Evolutionary conservation across 345 rosid species (phyloP).

Genomic region (Hirschfeldia incana): DNA sequence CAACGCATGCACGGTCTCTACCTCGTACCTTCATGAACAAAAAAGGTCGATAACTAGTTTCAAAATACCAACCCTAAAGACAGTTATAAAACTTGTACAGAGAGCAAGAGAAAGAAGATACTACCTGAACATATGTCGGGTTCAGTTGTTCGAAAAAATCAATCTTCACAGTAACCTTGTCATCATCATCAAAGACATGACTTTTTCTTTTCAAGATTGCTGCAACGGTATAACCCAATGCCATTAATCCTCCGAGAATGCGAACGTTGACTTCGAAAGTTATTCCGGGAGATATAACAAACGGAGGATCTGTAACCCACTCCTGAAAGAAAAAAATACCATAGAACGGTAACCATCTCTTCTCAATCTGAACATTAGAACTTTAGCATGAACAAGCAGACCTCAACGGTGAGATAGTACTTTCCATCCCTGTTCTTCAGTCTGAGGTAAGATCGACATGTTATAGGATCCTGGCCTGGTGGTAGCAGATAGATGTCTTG

Average conservation of each 20-base stretch:
- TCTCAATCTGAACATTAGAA: slow-evolving; percentile 1
- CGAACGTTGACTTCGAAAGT: slow-evolving; percentile 69
- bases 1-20: no score
- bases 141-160: slow-evolving; percentile 95
- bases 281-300: no score
- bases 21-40: not conserved
- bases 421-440: slow-evolving; percentile 99
- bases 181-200: slow-evolving; percentile 72
- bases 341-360: no score
- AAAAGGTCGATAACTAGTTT: not conserved
- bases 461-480: slow-evolving; percentile 99
- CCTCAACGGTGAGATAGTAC: slow-evolving; percentile 98
- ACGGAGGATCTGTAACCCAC: no score
- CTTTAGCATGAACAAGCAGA: slow-evolving; percentile 38
- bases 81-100: not conserved
- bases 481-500: slow-evolving; percentile 97
- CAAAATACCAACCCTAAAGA: not conserved
- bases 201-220: slow-evolving; percentile 88
- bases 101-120: slow-evolving; percentile 15
- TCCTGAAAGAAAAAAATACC: no score
- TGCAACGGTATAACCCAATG: slow-evolving; percentile 91
- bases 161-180: slow-evolving; percentile 75
- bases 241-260: slow-evolving; percentile 94
- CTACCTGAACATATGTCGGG: slow-evolving; percentile 89
- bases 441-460: slow-evolving; percentile 95